Base-by-base conservation (phyloP, 129 eudicot species). In the Pittosporum tobira region DNA sequence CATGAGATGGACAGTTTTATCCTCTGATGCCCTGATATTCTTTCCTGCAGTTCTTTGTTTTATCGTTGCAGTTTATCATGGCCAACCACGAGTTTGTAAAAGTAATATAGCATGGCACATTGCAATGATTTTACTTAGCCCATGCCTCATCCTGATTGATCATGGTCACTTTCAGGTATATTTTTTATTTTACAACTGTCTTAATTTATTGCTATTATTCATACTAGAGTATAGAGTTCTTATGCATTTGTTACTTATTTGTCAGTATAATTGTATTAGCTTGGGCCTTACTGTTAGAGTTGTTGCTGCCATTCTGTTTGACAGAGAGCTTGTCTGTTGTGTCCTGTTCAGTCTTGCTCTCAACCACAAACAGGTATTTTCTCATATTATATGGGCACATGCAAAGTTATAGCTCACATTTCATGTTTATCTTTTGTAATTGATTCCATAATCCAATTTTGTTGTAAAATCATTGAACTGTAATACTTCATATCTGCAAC, bases 1-100 rank as follows among this genome's bases (percentile, higher is more conserved):
- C 71, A 83, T 91, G 99, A 81, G 99, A 82, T 91, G 99, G 99
- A 91, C 99, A 6, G 99, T 87, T 68, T 72, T 91, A 77, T 71
- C 83, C 57, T 87, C 99, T 72, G 94, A 91, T 79, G 68, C 73
- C 66, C 70, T 87, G 88, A 73, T 87, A 65, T 91, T 91, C 87
- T 80, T 91, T 91, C 94, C 99, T 68, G 90, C 96, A 66, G 88
- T 79, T 62, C 69, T 86, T 36, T 91, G 80, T 68, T 84, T 87
- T 61, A 44, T 87, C n/a, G 19, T 65, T 57, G 81, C 60, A 44
- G 79, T 74, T 76, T 63, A 60, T 44, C 54, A 70, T 45, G 68
- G 68, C 43, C 77, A 61, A 43, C 54, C 69, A 6, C 61, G 30
- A 26, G 44, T 69, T 62, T 48, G 52, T 27, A 76, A 66, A 73